phyloP scores from a whole-genome alignment of 2,329 filamentous ascomycete genomes.

The Fusarium verticillioides region DNA sequence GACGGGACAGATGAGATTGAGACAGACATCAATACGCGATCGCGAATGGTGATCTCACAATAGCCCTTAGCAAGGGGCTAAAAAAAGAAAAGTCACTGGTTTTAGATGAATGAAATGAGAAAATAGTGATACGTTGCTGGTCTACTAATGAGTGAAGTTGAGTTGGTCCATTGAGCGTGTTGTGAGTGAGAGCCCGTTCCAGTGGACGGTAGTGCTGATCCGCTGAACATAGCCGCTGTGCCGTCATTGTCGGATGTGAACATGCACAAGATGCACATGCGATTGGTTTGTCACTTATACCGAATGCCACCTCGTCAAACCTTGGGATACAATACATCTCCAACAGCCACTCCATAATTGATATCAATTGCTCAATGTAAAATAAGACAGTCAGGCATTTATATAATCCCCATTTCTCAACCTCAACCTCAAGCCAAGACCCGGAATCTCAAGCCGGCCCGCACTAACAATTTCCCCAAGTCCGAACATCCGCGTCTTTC shows the following conservation, averaged over 20 bases:
- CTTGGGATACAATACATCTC: not conserved
- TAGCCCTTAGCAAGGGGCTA: rapidly evolving
- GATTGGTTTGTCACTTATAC: not conserved
- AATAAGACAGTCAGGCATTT: not conserved
- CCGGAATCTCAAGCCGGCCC: conserved; percentile 24
- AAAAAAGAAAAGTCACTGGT: rapidly evolving
- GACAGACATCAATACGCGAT: not conserved
- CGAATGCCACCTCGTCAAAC: not conserved
- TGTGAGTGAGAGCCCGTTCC: not conserved
- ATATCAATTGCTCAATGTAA: not conserved
- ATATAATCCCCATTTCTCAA: not conserved
- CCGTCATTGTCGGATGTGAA: not conserved
- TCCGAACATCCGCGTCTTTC: conserved; percentile 34
- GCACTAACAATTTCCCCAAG: conserved; percentile 33
- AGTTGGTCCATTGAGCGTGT: rapidly evolving
- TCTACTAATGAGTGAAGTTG: not conserved
- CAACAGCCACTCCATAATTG: rapidly evolving
- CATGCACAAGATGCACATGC: not conserved
- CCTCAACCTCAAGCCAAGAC: not conserved
- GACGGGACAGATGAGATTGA: not conserved
- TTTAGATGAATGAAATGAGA: rapidly evolving
- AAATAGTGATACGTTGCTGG: rapidly evolving
- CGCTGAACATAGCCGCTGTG: conserved; percentile 1
- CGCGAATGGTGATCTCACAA: rapidly evolving
- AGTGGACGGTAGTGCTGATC: not conserved